These are phyloP conservation scores for Boletus subcaerulescens DNA, from an alignment of 768 basidiomycete genomes.

Conservation along the genomic window DNA sequence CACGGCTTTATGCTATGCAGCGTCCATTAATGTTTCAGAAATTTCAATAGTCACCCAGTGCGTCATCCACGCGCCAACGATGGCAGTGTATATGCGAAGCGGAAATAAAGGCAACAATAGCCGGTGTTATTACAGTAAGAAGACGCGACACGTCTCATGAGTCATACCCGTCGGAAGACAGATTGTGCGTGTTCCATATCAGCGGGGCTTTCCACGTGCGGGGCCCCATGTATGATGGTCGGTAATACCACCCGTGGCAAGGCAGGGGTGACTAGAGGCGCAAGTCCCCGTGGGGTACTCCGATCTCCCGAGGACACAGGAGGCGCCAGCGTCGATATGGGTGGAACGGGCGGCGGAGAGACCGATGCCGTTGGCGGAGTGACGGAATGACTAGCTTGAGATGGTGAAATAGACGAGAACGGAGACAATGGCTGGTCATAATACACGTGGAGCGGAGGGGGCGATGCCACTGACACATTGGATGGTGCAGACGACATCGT, in stretches of 20 bases:
- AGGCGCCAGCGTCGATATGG: slow-evolving; percentile 19
- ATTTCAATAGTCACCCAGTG: too few species aligned
- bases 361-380: neutral
- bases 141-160: slow-evolving; percentile 1
- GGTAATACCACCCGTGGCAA: slow-evolving; percentile 10
- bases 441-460: slow-evolving; percentile 4
- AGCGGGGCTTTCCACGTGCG: slow-evolving; percentile 32
- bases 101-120: too few species aligned
- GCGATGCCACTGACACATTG: slow-evolving; percentile 18
- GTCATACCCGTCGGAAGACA: slow-evolving; percentile 1
- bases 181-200: slow-evolving; percentile 22
- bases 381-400: neutral
- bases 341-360: slow-evolving; percentile 16
- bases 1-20: too few species aligned
- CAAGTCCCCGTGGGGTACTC: neutral
- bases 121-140: neutral
- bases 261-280: slow-evolving; percentile 6
- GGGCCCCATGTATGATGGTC: slow-evolving; percentile 20
- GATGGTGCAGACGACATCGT: slow-evolving; percentile 31
- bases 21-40: too few species aligned
- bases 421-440: neutral
- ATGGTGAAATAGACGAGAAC: slow-evolving; percentile 5
- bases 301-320: neutral
- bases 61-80: too few species aligned
- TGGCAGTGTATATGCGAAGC: too few species aligned